Percentiles rank a stretch among this genome's conserved stretches.
These are phyloP conservation scores for Nemania serpens DNA, from an alignment of 2,329 filamentous ascomycete species.

Conservation along the genomic window DNA sequence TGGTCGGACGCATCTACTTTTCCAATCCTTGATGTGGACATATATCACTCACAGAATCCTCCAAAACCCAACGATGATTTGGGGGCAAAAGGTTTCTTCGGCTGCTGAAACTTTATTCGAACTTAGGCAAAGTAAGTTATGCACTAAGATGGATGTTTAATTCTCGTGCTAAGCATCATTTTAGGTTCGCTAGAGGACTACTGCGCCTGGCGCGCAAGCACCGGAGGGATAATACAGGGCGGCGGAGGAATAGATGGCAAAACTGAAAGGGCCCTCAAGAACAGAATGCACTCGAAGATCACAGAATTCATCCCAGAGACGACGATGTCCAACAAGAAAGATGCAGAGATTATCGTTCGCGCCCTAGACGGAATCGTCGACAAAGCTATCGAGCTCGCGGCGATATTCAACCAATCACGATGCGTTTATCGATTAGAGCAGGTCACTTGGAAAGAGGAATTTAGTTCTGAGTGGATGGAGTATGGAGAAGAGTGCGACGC, in stretches of 20 bases:
- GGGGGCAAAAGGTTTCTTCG: background rate
- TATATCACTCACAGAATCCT: background rate
- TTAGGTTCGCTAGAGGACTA: no score
- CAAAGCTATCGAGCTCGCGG: slow-evolving; percentile 13
- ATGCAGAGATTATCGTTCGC: background rate
- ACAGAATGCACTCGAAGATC: background rate
- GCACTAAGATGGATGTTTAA: background rate
- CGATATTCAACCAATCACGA: slow-evolving; percentile 17
- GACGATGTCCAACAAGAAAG: background rate
- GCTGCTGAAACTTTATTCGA: background rate
- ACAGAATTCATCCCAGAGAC: background rate
- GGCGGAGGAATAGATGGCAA: background rate
- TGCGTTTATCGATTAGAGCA: background rate
- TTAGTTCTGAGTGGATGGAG: background rate
- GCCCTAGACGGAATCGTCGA: background rate
- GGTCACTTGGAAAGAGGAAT: no score
- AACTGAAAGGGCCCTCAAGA: background rate
- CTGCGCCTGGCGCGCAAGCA: slow-evolving; percentile 13
- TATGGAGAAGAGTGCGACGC: background rate
- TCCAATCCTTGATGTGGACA: slow-evolving; percentile 6
- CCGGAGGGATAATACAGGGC: background rate
- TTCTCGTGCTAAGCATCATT: no score
- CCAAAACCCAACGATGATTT: background rate
- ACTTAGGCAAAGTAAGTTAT: background rate
- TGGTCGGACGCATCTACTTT: slow-evolving; percentile 5